Evolutionary conservation across 1,284 basidiomycete species (phyloP).

Genomic region (Cronartium quercuum): DNA sequence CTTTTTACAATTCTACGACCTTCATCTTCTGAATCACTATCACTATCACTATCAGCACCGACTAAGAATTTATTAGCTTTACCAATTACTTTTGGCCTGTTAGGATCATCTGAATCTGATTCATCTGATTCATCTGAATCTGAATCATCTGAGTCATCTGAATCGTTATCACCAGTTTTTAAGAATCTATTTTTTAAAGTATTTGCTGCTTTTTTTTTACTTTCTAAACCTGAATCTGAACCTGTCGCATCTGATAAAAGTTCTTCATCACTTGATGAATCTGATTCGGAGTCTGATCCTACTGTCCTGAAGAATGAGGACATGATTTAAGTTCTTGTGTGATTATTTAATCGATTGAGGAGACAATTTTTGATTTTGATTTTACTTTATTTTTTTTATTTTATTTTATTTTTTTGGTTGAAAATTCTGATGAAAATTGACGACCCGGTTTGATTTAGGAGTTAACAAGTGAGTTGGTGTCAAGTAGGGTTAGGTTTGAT

Average conservation of each 20-base stretch:
- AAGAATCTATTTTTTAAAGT: conserved; percentile 29
- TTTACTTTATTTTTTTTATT: neutral
- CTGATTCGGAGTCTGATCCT: conserved; percentile 32
- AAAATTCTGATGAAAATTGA: no score
- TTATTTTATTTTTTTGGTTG: no score
- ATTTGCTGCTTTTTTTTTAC: conserved; percentile 16
- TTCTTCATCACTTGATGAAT: conserved; percentile 36
- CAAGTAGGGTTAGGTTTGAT: no score
- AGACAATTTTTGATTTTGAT: neutral
- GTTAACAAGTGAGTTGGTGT: no score
- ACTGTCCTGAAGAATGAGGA: conserved; percentile 37
- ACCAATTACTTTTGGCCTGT: conserved; percentile 50
- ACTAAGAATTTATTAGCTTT: conserved; percentile 51
- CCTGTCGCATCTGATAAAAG: conserved; percentile 30
- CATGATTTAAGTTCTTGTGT: conserved; percentile 1
- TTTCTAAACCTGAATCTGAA: conserved; percentile 19
- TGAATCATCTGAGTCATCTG: conserved; percentile 51
- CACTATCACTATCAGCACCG: conserved; percentile 56
- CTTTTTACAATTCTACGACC: conserved; percentile 68
- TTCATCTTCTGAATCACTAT: conserved; percentile 66
- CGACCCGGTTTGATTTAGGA: no score
- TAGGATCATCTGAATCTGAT: conserved; percentile 51
- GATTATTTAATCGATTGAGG: neutral
- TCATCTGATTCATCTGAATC: conserved; percentile 51
- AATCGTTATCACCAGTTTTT: conserved; percentile 48